These are phyloP conservation scores for Rhododendron henanense DNA, from an alignment of 148 eudicot species.

Conservation along the genomic window DNA sequence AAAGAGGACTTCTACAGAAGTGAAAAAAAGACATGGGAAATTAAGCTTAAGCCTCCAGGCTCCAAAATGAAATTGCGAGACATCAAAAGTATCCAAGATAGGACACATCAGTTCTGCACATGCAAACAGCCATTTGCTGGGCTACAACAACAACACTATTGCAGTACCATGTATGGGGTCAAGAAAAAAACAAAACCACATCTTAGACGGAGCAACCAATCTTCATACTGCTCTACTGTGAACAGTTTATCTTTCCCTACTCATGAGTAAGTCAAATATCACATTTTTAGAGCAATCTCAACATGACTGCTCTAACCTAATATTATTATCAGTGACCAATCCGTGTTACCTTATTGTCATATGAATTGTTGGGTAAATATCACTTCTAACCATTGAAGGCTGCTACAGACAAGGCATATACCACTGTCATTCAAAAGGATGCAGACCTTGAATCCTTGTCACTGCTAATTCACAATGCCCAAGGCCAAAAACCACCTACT, in stretches of 20 bases:
- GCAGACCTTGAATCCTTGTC: not conserved
- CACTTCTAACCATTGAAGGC: not conserved
- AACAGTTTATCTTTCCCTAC: not conserved
- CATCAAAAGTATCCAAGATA: not conserved
- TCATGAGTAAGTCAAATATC: not conserved
- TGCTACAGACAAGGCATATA: not conserved
- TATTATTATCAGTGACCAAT: not conserved
- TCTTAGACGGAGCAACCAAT: not conserved
- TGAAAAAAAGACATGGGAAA: not conserved
- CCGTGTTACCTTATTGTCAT: not conserved
- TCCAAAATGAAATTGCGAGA: not conserved
- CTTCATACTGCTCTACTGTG: not conserved
- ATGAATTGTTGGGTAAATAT: not conserved
- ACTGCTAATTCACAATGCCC: not conserved
- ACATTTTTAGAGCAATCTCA: not conserved
- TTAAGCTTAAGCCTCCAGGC: not conserved
- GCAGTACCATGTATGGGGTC: not conserved
- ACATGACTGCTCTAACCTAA: not conserved
- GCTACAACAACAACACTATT: not conserved
- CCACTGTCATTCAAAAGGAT: not conserved
- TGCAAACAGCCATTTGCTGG: not conserved
- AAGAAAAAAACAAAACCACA: not conserved
- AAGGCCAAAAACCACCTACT: not conserved
- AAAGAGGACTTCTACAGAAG: not conserved
- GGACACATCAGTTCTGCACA: not conserved